A percentile compares a stretch with the other conserved stretches of the same genome.
These are phyloP conservation scores for Metarhizium robertsii DNA, from an alignment of 2,329 filamentous ascomycete species.

Conservation along the genomic window DNA sequence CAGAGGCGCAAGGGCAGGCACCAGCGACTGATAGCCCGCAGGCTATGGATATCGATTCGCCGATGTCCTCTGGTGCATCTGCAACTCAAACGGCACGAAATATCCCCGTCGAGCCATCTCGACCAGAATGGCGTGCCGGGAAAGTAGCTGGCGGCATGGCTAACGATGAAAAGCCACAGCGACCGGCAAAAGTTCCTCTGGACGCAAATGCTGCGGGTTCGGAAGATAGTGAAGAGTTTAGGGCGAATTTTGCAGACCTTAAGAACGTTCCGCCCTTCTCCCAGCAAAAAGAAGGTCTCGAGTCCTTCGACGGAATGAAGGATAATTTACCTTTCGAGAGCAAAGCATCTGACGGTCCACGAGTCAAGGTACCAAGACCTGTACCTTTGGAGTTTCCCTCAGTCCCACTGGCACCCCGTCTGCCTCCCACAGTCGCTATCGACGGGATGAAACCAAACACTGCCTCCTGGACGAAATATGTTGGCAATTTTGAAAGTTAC, in stretches of 20 bases:
- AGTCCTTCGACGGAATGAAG: conserved; percentile 46
- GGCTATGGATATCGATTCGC: conserved; percentile 58
- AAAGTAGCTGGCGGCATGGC: conserved; percentile 23
- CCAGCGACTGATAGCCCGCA: conserved; percentile 36
- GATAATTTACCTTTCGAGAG: conserved; percentile 49
- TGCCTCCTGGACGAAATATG: conserved; percentile 40
- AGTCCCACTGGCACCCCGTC: conserved; percentile 39
- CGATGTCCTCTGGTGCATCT: conserved; percentile 20
- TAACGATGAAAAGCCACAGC: conserved; percentile 11
- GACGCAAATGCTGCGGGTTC: conserved; percentile 35
- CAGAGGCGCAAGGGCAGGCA: conserved; percentile 15
- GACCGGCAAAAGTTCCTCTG: conserved; percentile 12
- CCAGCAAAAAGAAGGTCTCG: conserved; percentile 36
- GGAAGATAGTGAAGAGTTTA: conserved; percentile 46
- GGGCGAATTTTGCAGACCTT: conserved; percentile 44
- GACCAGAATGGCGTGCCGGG: conserved; percentile 50
- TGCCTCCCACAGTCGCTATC: conserved; percentile 33
- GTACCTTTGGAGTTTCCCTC: conserved; percentile 35
- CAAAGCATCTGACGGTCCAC: conserved; percentile 33
- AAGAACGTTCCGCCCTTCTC: conserved; percentile 47
- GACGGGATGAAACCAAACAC: conserved; percentile 33
- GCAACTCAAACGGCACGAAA: conserved; percentile 30
- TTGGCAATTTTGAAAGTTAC: conserved; percentile 44
- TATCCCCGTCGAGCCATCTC: conserved; percentile 48
- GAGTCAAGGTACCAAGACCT: conserved; percentile 24